phyloP scores from a whole-genome alignment of 441 rosid genomes.

The Sinapis alba region DNA sequence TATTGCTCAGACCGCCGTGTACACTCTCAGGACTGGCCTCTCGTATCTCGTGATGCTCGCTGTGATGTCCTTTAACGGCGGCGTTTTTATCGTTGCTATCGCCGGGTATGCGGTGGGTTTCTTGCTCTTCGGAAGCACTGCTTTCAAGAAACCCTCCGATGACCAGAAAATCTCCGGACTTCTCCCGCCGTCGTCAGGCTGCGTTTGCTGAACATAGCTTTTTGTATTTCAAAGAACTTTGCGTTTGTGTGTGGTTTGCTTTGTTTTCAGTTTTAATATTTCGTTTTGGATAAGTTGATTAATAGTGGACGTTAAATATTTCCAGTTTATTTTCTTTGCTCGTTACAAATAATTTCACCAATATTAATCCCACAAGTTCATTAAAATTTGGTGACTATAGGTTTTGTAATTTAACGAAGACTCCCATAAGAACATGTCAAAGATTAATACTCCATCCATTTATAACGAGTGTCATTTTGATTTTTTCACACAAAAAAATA shows the following conservation, averaged over 20 bases:
- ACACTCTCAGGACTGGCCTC: slow-evolving; percentile 47
- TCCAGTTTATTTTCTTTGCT: slow-evolving; percentile 16
- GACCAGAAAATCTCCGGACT: slow-evolving; percentile 34
- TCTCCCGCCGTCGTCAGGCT: slow-evolving; percentile 41
- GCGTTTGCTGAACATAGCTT: slow-evolving; percentile 24
- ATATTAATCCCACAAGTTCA: neutral
- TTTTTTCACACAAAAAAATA: neutral
- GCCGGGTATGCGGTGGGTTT: slow-evolving; percentile 55
- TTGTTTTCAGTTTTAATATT: neutral
- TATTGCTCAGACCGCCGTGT: slow-evolving; percentile 38
- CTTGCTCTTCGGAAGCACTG: slow-evolving; percentile 50
- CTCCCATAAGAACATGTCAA: too few species aligned
- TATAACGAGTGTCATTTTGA: neutral
- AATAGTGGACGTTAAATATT: neutral
- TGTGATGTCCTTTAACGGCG: slow-evolving; percentile 66
- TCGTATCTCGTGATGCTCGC: slow-evolving; percentile 59
- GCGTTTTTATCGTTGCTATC: slow-evolving; percentile 53
- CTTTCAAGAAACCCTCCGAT: slow-evolving; percentile 34
- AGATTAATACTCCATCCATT: neutral
- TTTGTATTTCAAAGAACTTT: neutral
- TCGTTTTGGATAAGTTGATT: slow-evolving; percentile 2
- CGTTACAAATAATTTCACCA: neutral
- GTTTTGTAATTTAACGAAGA: neutral
- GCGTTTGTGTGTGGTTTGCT: neutral
- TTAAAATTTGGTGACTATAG: neutral